Conservation (phyloP, 441 rosid genomes). For the California macrophylla region DNA sequence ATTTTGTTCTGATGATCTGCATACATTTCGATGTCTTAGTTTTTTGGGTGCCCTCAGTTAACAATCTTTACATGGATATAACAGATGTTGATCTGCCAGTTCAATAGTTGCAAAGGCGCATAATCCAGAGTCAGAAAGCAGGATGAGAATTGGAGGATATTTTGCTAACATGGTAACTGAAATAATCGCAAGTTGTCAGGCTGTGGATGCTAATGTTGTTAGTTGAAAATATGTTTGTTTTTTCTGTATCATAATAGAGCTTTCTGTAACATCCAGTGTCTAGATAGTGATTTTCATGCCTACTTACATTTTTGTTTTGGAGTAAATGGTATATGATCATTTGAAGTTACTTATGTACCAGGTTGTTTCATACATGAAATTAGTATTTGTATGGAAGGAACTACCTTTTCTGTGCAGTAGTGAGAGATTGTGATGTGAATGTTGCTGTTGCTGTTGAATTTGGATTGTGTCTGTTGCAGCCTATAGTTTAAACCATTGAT, state of each 20-base stretch:
- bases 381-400: neutral
- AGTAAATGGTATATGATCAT: neutral
- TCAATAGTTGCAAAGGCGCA: neutral
- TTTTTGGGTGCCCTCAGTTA: neutral
- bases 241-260: neutral
- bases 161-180: constrained; percentile 4
- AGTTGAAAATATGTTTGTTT: neutral
- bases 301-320: neutral
- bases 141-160: neutral
- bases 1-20: neutral
- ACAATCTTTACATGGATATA: neutral
- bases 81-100: neutral
- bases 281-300: neutral
- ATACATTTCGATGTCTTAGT: neutral
- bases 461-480: no score
- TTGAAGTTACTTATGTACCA: neutral
- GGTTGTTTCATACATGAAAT: neutral
- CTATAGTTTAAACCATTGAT: no score
- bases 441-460: no score
- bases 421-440: no score
- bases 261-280: neutral
- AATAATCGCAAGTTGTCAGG: neutral
- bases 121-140: neutral
- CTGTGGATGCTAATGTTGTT: neutral
- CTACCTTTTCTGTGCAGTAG: no score